phyloP scores from a whole-genome alignment of 768 basidiomycete genomes.

The Leucocoprinus leucothites region DNA sequence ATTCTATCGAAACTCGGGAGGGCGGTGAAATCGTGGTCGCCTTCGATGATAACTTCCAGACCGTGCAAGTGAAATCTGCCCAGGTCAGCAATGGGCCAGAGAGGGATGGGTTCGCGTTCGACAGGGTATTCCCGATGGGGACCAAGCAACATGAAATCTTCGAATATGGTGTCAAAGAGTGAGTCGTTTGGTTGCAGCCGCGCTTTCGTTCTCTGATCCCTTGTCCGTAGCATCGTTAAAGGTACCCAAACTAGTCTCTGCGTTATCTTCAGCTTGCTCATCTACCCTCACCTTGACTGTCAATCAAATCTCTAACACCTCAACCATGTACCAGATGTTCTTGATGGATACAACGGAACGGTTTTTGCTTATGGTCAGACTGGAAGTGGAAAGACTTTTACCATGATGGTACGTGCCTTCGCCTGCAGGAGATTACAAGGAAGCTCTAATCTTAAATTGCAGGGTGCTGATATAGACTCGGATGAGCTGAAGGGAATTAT shows the following conservation, averaged over 20 bases:
- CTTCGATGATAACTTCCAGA: constrained; percentile 84
- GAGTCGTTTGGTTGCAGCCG: constrained; percentile 28
- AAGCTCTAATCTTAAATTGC: constrained; percentile 1
- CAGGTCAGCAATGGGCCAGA: constrained; percentile 77
- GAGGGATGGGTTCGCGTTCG: constrained; percentile 97
- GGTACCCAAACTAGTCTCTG: constrained; percentile 40
- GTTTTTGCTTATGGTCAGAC: constrained; percentile 89
- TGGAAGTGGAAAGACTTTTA: constrained; percentile 89
- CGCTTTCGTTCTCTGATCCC: constrained; percentile 16
- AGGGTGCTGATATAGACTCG: constrained; percentile 98
- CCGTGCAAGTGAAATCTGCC: constrained; percentile 74
- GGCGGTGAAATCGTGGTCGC: constrained; percentile 87
- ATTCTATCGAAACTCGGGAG: constrained; percentile 85
- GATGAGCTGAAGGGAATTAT: constrained; percentile 94
- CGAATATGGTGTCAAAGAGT: constrained; percentile 98
- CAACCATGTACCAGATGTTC: constrained; percentile 64
- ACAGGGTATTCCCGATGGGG: constrained; percentile 91
- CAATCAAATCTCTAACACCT: neutral
- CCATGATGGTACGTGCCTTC: constrained; percentile 81
- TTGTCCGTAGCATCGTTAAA: constrained; percentile 72
- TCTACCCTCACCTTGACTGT: neutral
- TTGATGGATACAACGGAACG: constrained; percentile 98
- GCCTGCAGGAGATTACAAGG: neutral
- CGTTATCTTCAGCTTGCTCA: neutral
- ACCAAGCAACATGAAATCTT: constrained; percentile 94